These are phyloP conservation scores for Spathaspora sp. DNA, from an alignment of 805 yeast species.

Conservation along the genomic window DNA sequence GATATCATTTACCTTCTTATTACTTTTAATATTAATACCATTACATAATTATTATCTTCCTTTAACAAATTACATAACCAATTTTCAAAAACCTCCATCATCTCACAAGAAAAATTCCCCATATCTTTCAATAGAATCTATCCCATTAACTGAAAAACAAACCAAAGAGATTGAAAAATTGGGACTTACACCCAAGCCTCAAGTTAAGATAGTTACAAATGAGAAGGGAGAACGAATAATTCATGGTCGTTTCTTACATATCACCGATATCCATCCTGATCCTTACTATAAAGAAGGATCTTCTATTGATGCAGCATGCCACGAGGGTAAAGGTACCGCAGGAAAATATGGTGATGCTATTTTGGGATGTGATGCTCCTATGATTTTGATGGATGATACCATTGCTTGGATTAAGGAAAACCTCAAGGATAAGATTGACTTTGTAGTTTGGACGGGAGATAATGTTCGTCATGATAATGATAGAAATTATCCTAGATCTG, in stretches of 20 bases:
- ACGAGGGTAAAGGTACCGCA: slow-evolving; percentile 51
- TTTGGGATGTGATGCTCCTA: slow-evolving; percentile 75
- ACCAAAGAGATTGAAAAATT: slow-evolving; percentile 11
- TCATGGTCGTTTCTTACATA: slow-evolving; percentile 79
- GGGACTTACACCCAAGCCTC: slow-evolving; percentile 33
- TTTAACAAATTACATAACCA: background rate
- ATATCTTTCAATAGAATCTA: slow-evolving; percentile 5
- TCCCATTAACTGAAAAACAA: slow-evolving; percentile 3
- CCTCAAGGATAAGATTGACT: slow-evolving; percentile 73
- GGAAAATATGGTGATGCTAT: slow-evolving; percentile 73
- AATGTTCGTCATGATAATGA: slow-evolving; percentile 84
- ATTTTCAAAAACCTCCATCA: background rate
- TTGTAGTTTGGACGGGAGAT: slow-evolving; percentile 90
- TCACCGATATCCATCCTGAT: slow-evolving; percentile 88
- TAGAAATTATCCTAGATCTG: slow-evolving; percentile 69
- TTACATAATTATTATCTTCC: background rate
- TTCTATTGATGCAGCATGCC: slow-evolving; percentile 50
- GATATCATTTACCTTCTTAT: background rate
- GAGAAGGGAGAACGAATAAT: slow-evolving; percentile 28
- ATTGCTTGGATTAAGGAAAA: slow-evolving; percentile 63
- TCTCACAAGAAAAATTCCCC: background rate
- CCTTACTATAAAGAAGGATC: slow-evolving; percentile 55
- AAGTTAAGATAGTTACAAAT: slow-evolving; percentile 20
- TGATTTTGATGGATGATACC: slow-evolving; percentile 56
- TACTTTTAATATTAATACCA: background rate